Percentiles rank a stretch among this genome's conserved stretches.
Conservation (phyloP, 2,329 filamentous ascomycete genomes). For the Fusarium coffeatum region DNA sequence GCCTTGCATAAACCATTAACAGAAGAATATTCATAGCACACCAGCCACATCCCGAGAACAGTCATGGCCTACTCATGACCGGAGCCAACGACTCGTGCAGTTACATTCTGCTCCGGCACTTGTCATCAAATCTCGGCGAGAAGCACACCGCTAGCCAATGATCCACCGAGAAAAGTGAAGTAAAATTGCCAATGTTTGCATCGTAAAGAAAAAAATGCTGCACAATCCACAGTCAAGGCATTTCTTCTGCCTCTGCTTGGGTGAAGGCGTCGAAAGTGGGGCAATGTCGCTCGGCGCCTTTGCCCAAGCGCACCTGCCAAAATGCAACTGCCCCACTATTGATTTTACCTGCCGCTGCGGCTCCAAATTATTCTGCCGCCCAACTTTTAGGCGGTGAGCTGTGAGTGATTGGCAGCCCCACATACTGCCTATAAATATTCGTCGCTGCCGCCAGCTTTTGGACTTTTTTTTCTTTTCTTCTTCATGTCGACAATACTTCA, state of each 20-base stretch:
- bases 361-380: constrained; percentile 41
- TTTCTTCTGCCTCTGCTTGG: neutral
- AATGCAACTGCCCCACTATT: neutral
- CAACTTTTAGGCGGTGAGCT: constrained; percentile 53
- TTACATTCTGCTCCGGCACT: constrained; percentile 8
- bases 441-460: constrained; percentile 37
- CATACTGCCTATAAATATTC: constrained; percentile 33
- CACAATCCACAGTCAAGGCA: constrained; percentile 14
- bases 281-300: neutral
- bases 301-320: neutral
- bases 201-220: neutral
- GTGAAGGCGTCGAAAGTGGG: constrained; percentile 12
- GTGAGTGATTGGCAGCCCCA: constrained; percentile 33
- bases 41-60: neutral
- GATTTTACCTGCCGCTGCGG: constrained; percentile 1
- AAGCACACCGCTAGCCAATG: constrained; percentile 1
- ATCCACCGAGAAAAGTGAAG: neutral
- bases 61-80: neutral
- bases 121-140: constrained; percentile 1
- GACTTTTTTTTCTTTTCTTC: constrained; percentile 61
- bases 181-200: neutral
- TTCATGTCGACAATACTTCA: constrained; percentile 72
- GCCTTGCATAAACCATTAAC: neutral
- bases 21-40: neutral
- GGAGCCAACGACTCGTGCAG: constrained; percentile 22